These are phyloP conservation scores for Pulicaria dysenterica DNA, from an alignment of 129 eudicot genomes.

Conservation along the genomic window DNA sequence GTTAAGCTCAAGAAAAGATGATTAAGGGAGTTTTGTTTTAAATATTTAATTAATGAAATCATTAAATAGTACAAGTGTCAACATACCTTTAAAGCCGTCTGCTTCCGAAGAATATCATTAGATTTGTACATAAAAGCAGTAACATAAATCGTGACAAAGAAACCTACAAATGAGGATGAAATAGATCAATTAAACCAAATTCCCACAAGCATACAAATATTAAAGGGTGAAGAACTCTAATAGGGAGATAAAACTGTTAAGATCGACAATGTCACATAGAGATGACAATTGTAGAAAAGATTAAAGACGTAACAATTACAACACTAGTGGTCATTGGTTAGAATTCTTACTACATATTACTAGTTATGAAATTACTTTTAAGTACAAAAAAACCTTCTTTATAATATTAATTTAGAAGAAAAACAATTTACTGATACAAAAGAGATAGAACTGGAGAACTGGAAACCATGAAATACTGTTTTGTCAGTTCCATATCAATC, in stretches of 20 bases:
- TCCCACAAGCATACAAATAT: not conserved
- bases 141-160: slow-evolving; percentile 64
- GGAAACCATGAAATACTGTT: not conserved
- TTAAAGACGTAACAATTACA: not conserved
- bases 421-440: not conserved
- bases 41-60: not conserved
- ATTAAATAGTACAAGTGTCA: slow-evolving; percentile 12
- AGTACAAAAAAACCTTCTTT: not conserved
- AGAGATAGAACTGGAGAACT: not conserved
- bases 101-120: slow-evolving; percentile 78
- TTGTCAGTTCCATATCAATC: not conserved
- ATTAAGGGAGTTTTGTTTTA: not conserved
- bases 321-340: not conserved
- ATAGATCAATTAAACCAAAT: slow-evolving; percentile 12
- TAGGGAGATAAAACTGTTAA: not conserved
- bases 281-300: not conserved
- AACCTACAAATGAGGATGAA: slow-evolving; percentile 53
- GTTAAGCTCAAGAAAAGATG: slow-evolving; percentile 1
- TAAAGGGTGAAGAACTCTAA: slow-evolving; percentile 1
- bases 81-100: slow-evolving; percentile 67
- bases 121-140: slow-evolving; percentile 86
- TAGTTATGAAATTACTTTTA: not conserved
- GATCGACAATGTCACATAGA: not conserved
- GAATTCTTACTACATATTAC: not conserved
- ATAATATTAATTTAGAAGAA: not conserved